Conservation (phyloP, 2,329 filamentous ascomycete genomes). For the Pezicula rhizophila region DNA sequence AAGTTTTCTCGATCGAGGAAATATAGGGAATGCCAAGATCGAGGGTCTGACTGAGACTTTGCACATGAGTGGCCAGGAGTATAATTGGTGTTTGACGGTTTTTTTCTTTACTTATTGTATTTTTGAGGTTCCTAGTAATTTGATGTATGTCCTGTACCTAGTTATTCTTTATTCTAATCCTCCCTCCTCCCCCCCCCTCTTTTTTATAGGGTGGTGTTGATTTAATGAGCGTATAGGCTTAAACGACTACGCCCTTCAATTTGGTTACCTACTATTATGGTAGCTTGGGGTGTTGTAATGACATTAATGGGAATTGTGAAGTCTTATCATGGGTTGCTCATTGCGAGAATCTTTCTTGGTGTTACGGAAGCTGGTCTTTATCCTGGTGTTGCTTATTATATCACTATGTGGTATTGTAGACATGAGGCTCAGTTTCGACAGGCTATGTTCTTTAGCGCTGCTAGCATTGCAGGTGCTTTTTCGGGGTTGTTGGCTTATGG, state of each 20-base stretch:
- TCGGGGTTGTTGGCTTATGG: conserved; percentile 38
- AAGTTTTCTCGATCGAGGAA: conserved; percentile 64
- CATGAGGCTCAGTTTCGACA: conserved; percentile 45
- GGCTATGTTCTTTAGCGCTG: conserved; percentile 31
- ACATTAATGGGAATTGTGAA: conserved; percentile 62
- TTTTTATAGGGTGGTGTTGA: too few species aligned
- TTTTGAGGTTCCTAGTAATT: conserved; percentile 59
- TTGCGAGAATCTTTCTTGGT: conserved; percentile 21
- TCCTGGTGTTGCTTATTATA: conserved; percentile 35
- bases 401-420: conserved; percentile 53
- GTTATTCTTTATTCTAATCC: too few species aligned
- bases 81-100: conserved; percentile 26
- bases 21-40: conserved; percentile 66
- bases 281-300: conserved; percentile 60
- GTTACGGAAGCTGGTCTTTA: conserved; percentile 21
- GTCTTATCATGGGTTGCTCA: conserved; percentile 57
- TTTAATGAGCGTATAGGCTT: conserved; percentile 24
- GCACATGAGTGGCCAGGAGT: conserved; percentile 38
- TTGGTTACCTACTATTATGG: conserved; percentile 59
- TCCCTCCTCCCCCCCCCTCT: too few species aligned
- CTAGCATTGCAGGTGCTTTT: conserved; percentile 36
- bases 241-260: conserved; percentile 57
- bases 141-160: conserved; percentile 32
- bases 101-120: conserved; percentile 56
- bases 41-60: conserved; percentile 60